These are phyloP conservation scores for Cryphonectria nitschkei DNA, from an alignment of 2,329 filamentous ascomycete species.

Conservation along the genomic window DNA sequence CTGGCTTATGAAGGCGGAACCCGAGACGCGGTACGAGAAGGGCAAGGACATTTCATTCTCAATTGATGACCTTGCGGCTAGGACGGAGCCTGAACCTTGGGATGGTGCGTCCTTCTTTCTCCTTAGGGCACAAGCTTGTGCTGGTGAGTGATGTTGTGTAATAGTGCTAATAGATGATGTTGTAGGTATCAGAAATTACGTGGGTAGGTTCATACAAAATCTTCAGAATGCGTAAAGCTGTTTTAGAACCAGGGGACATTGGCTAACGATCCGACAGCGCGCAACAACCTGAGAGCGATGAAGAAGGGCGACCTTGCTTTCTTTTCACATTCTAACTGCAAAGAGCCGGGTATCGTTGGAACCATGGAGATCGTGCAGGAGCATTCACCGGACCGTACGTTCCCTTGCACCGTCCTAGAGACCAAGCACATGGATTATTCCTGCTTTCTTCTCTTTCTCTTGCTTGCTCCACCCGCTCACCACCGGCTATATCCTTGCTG, in stretches of 20 bases:
- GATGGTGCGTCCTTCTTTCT: slow-evolving; percentile 65
- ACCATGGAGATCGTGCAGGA: slow-evolving; percentile 88
- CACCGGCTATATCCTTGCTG: background rate
- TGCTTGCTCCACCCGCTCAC: background rate
- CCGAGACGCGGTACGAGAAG: slow-evolving; percentile 82
- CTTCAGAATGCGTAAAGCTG: too few relatives aligned
- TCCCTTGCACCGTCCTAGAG: background rate
- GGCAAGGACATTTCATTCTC: slow-evolving; percentile 90
- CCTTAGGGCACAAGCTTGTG: slow-evolving; percentile 41
- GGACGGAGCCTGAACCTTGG: slow-evolving; percentile 83
- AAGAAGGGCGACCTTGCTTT: slow-evolving; percentile 89
- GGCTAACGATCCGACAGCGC: slow-evolving; percentile 51
- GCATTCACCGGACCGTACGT: slow-evolving; percentile 75
- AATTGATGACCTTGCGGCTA: slow-evolving; percentile 82
- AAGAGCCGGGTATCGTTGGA: slow-evolving; percentile 83
- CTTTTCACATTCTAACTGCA: slow-evolving; percentile 96
- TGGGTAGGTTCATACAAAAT: slow-evolving; percentile 23
- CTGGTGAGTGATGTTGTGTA: slow-evolving; percentile 49
- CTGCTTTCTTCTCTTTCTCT: background rate
- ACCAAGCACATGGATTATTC: background rate
- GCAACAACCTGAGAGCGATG: slow-evolving; percentile 92
- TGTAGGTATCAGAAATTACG: slow-evolving; percentile 42
- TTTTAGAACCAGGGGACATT: background rate
- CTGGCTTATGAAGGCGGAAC: slow-evolving; percentile 88
- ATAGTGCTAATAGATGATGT: slow-evolving; percentile 28